Conservation (phyloP, 2,329 filamentous ascomycete species). For the Pseudocercospora cruenta region DNA sequence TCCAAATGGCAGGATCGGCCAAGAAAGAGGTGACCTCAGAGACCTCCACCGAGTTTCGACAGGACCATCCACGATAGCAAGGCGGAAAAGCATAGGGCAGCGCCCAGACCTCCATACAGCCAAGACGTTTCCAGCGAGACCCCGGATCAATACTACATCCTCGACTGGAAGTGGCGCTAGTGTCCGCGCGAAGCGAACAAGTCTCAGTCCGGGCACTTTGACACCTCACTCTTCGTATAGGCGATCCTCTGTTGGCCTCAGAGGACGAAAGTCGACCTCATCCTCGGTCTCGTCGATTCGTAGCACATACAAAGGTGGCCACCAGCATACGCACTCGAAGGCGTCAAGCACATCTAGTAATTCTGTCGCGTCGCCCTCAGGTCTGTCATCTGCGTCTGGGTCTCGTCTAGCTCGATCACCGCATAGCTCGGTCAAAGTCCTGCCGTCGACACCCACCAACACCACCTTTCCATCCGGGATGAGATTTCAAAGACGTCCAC, state of each 20-base stretch:
- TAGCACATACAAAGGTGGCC: slow-evolving; percentile 83
- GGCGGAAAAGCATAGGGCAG: slow-evolving; percentile 39
- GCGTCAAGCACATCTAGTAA: slow-evolving; percentile 88
- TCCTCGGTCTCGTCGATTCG: slow-evolving; percentile 92
- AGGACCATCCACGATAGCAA: slow-evolving; percentile 37
- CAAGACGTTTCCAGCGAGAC: slow-evolving; percentile 45
- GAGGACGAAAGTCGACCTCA: slow-evolving; percentile 92
- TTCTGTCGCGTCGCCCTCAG: slow-evolving; percentile 58
- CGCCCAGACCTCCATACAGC: slow-evolving; percentile 44
- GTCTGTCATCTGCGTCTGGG: slow-evolving; percentile 56
- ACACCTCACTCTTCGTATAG: slow-evolving; percentile 87
- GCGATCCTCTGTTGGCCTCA: slow-evolving; percentile 77
- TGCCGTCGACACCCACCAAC: slow-evolving; percentile 82
- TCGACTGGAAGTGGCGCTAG: slow-evolving; percentile 39
- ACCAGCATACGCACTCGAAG: slow-evolving; percentile 82
- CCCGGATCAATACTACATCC: slow-evolving; percentile 48
- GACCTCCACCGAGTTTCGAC: slow-evolving; percentile 44
- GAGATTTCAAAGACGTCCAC: slow-evolving; percentile 57
- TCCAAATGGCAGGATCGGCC: slow-evolving; percentile 23
- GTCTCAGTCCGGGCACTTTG: slow-evolving; percentile 74
- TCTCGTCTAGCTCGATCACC: slow-evolving; percentile 71
- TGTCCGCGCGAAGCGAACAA: slow-evolving; percentile 46
- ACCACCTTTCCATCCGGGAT: slow-evolving; percentile 81
- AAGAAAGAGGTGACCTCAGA: slow-evolving; percentile 27
- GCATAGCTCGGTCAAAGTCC: slow-evolving; percentile 90